These are phyloP conservation scores for Dactylellina sp. DNA, from an alignment of 2,329 filamentous ascomycete species.

Conservation along the genomic window DNA sequence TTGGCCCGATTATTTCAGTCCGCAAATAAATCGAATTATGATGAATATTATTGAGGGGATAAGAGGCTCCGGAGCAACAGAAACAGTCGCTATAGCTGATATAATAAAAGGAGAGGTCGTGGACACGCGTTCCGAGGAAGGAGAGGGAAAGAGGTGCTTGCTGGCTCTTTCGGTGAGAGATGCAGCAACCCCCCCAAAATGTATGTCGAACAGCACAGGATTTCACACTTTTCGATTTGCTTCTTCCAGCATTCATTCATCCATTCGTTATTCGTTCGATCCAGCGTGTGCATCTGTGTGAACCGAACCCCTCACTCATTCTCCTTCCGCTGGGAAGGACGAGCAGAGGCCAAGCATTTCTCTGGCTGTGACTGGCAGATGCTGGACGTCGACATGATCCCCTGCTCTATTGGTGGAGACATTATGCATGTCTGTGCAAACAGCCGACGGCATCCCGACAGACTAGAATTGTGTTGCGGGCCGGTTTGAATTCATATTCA, in stretches of 20 bases:
- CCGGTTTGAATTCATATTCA: too few relatives aligned
- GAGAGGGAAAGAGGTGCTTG: constrained; percentile 24
- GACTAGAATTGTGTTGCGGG: constrained; percentile 31
- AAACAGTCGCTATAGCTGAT: constrained; percentile 27
- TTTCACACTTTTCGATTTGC: constrained; percentile 42
- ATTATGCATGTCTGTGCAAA: constrained; percentile 42
- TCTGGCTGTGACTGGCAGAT: constrained; percentile 29
- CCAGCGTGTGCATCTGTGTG: constrained; percentile 5
- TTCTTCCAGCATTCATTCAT: constrained; percentile 12
- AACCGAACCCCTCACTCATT: constrained; percentile 19
- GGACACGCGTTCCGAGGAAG: constrained; percentile 50
- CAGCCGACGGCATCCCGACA: constrained; percentile 23
- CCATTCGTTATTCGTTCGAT: not conserved
- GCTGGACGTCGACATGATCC: constrained; percentile 26
- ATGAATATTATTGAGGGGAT: constrained; percentile 18
- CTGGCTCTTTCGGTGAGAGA: constrained; percentile 10
- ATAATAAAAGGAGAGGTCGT: constrained; percentile 35
- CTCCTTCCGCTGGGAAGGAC: constrained; percentile 16
- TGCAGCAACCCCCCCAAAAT: not conserved
- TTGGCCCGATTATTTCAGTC: not conserved
- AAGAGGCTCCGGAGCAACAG: constrained; percentile 1
- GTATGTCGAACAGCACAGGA: constrained; percentile 43
- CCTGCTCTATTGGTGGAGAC: constrained; percentile 33
- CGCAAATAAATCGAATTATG: constrained; percentile 9
- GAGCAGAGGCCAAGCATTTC: constrained; percentile 33